Evolutionary conservation across 1,139 yeast species (phyloP).

Genomic region (Groenewaldozyma auringiensis): DNA sequence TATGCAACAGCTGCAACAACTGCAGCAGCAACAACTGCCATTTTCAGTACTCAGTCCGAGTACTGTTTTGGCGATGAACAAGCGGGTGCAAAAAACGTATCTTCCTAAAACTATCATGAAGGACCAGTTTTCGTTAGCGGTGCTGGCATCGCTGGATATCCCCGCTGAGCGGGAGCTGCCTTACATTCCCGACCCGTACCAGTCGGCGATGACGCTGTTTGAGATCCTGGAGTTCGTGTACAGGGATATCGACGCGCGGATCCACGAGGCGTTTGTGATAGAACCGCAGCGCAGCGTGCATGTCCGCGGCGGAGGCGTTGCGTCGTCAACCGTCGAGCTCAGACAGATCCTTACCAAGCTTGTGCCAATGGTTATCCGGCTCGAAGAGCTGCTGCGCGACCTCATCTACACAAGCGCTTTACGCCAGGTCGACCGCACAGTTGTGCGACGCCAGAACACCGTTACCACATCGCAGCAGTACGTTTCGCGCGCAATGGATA

Average conservation of each 20-base stretch:
- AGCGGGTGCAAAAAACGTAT: slow-evolving; percentile 3
- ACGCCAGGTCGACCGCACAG: not conserved
- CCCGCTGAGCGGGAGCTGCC: slow-evolving; percentile 13
- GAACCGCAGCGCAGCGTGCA: not conserved
- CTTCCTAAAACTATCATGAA: slow-evolving; percentile 9
- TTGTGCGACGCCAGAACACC: not conserved
- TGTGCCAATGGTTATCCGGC: not conserved
- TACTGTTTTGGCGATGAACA: not conserved
- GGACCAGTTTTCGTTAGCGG: slow-evolving; percentile 7
- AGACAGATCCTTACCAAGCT: not conserved
- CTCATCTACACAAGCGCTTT: not conserved
- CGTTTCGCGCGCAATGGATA: not conserved
- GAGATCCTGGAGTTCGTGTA: slow-evolving; percentile 13
- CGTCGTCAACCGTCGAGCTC: not conserved
- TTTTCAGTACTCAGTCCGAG: not conserved
- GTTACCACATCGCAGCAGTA: not conserved
- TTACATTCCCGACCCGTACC: slow-evolving; percentile 16
- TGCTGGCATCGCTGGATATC: slow-evolving; percentile 8
- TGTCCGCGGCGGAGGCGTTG: not conserved
- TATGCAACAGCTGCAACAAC: no score
- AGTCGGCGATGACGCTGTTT: slow-evolving; percentile 12
- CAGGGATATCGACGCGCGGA: slow-evolving; percentile 1
- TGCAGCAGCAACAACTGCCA: no score
- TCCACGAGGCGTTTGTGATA: not conserved
- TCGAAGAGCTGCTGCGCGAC: not conserved